Percentiles rank a stretch among this genome's conserved stretches.
Conservation (phyloP, 495 filamentous ascomycete species). For the Podospora anserina region DNA sequence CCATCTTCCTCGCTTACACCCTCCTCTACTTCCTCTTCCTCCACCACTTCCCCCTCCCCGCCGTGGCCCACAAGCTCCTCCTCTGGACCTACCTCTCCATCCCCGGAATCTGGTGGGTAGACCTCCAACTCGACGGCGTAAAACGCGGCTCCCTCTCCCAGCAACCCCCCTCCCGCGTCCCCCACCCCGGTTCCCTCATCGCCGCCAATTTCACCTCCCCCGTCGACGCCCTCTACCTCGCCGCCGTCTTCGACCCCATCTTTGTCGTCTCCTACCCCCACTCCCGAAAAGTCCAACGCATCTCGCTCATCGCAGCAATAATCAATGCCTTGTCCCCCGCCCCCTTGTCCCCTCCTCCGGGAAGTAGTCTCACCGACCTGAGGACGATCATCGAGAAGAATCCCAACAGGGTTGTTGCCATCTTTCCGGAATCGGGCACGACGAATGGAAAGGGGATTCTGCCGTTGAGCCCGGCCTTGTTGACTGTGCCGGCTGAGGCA, state of each 20-base stretch:
- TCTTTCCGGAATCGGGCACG: slow-evolving; percentile 91
- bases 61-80: slow-evolving; percentile 71
- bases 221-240: slow-evolving; percentile 91
- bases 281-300: slow-evolving; percentile 65
- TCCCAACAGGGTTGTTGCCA: slow-evolving; percentile 69
- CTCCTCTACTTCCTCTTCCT: slow-evolving; percentile 74
- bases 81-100: slow-evolving; percentile 83
- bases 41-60: slow-evolving; percentile 75
- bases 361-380: slow-evolving; percentile 53
- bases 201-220: slow-evolving; percentile 88
- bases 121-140: slow-evolving; percentile 93
- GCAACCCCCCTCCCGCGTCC: slow-evolving; percentile 65
- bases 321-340: slow-evolving; percentile 61
- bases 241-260: slow-evolving; percentile 92
- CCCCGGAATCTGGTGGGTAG: slow-evolving; percentile 95
- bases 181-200: slow-evolving; percentile 72
- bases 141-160: slow-evolving; percentile 68
- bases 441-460: slow-evolving; percentile 93
- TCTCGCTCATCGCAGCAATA: slow-evolving; percentile 73
- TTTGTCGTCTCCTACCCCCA: slow-evolving; percentile 81
- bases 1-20: slow-evolving; percentile 66
- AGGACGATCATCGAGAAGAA: slow-evolving; percentile 59
- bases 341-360: slow-evolving; percentile 47
- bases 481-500: slow-evolving; percentile 57
- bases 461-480: slow-evolving; percentile 69